phyloP scores from a whole-genome alignment of 768 basidiomycete genomes.

The Panus rudis region DNA sequence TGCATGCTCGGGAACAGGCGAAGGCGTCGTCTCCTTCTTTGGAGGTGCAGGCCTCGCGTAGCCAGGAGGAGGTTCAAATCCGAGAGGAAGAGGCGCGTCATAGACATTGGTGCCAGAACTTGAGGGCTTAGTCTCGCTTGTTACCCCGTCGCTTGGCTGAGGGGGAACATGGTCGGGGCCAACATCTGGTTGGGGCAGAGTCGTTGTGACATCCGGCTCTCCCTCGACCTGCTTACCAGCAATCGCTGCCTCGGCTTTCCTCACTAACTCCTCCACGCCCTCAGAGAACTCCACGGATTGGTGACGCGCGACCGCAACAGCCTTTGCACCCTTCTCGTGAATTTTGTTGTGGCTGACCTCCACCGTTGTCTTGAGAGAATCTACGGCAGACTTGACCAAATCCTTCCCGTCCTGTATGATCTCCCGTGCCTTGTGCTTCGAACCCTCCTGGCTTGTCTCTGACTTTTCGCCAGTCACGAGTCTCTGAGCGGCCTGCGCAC shows the following conservation, averaged over 20 bases:
- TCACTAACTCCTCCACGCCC: constrained; percentile 61
- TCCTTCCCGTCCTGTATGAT: constrained; percentile 41
- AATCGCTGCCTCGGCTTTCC: constrained; percentile 68
- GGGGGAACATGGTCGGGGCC: constrained; percentile 22
- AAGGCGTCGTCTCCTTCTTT: constrained; percentile 29
- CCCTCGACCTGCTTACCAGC: constrained; percentile 33
- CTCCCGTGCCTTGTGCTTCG: constrained; percentile 30
- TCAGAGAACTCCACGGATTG: constrained; percentile 46
- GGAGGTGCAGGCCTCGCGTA: constrained; percentile 57
- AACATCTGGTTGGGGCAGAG: constrained; percentile 20
- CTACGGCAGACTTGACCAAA: constrained; percentile 34
- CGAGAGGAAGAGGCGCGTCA: constrained; percentile 73
- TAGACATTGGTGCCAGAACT: constrained; percentile 44
- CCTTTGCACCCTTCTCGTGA: constrained; percentile 27
- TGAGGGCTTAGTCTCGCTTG: constrained; percentile 11
- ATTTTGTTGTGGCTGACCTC: constrained; percentile 29
- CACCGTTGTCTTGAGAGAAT: constrained; percentile 44
- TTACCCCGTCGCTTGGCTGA: constrained; percentile 10
- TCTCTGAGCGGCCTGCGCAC: constrained; percentile 40
- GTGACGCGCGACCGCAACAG: constrained; percentile 36
- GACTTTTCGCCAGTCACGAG: constrained; percentile 40
- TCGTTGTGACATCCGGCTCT: constrained; percentile 18
- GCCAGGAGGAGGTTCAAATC: constrained; percentile 91
- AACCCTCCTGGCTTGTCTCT: constrained; percentile 27
- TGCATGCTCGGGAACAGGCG: constrained; percentile 5